phyloP scores from a whole-genome alignment of 1,284 basidiomycete genomes.

The Microbotryomycetes sp. region DNA sequence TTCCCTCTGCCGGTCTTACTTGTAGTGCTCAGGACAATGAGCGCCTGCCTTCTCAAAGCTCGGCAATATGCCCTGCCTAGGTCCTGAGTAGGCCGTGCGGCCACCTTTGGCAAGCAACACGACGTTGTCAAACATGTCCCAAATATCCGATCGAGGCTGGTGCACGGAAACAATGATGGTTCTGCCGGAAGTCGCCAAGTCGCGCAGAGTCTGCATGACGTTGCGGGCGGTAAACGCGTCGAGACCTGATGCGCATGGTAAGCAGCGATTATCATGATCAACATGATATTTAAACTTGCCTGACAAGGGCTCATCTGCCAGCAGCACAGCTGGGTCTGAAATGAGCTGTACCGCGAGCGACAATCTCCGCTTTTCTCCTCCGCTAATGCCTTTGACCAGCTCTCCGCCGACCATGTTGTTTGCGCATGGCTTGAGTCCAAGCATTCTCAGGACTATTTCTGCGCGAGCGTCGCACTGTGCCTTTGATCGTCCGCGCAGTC shows the following conservation, averaged over 20 bases:
- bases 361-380: slow-evolving; percentile 51
- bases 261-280: slow-evolving; percentile 34
- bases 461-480: slow-evolving; percentile 46
- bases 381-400: slow-evolving; percentile 45
- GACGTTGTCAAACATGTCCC: slow-evolving; percentile 45
- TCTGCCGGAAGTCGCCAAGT: slow-evolving; percentile 48
- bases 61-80: slow-evolving; percentile 36
- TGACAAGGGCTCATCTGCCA: slow-evolving; percentile 44
- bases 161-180: slow-evolving; percentile 52
- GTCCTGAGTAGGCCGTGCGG: slow-evolving; percentile 41
- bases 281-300: neutral
- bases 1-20: slow-evolving; percentile 6
- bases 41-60: slow-evolving; percentile 40
- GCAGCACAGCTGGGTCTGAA: slow-evolving; percentile 47
- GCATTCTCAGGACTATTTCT: slow-evolving; percentile 47
- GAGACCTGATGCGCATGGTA: slow-evolving; percentile 39
- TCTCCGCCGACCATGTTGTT: slow-evolving; percentile 51
- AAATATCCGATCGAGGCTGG: slow-evolving; percentile 51
- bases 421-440: slow-evolving; percentile 50
- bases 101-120: slow-evolving; percentile 50
- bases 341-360: slow-evolving; percentile 49
- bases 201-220: slow-evolving; percentile 45
- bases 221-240: slow-evolving; percentile 48
- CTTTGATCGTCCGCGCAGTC: slow-evolving; percentile 45
- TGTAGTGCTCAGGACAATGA: slow-evolving; percentile 20